Conservation (phyloP, 2,329 filamentous ascomycete species). For the Trichoderma sp. region DNA sequence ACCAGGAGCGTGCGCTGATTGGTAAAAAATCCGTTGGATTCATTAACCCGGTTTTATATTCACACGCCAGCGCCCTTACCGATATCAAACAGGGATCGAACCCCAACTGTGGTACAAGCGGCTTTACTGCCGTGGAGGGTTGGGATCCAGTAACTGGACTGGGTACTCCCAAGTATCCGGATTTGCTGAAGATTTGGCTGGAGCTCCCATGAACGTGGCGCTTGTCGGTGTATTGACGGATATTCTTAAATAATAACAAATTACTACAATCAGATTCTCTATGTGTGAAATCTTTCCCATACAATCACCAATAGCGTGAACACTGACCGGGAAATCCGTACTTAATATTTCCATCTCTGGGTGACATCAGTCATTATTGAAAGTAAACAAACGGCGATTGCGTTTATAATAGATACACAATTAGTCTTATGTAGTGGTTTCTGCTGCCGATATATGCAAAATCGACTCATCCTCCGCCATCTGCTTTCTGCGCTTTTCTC, state of each 20-base stretch:
- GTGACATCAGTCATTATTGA: not conserved
- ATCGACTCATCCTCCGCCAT: not conserved
- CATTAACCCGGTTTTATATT: conserved; percentile 45
- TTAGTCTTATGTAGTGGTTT: not conserved
- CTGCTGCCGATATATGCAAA: not conserved
- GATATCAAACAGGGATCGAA: conserved; percentile 44
- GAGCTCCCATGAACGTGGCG: not conserved
- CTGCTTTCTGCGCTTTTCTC: conserved; percentile 36
- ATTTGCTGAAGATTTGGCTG: conserved; percentile 23
- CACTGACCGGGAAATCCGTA: no score
- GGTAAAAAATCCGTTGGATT: conserved; percentile 45
- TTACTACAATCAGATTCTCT: not conserved
- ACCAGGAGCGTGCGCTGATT: conserved; percentile 26
- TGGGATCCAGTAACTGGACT: conserved; percentile 27
- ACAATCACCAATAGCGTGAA: no score
- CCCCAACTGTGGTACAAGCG: conserved; percentile 39
- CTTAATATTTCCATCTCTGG: no score
- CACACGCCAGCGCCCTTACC: conserved; percentile 39
- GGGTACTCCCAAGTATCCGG: conserved; percentile 26
- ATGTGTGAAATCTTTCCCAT: not conserved
- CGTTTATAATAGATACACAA: no score
- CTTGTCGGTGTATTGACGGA: not conserved
- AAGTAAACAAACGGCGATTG: not conserved
- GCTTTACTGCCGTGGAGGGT: conserved; percentile 24
- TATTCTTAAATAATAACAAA: not conserved